These are phyloP conservation scores for Phytophthora sansomeana DNA, from an alignment of 352 stramenopile species.

Conservation along the genomic window DNA sequence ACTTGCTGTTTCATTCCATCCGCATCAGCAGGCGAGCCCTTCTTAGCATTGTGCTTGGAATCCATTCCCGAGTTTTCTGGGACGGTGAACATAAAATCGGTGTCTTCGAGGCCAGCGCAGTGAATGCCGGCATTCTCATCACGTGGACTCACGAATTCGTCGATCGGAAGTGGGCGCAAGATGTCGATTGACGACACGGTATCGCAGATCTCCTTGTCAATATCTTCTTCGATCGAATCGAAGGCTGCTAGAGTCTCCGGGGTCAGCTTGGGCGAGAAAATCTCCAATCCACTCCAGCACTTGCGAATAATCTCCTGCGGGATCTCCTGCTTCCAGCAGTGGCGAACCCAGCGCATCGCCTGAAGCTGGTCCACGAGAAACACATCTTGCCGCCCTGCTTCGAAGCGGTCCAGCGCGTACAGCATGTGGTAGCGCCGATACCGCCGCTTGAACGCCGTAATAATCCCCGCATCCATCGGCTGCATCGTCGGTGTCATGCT, in stretches of 20 bases:
- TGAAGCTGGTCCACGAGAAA: constrained; percentile 58
- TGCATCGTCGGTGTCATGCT: constrained; percentile 38
- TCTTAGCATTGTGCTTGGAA: constrained; percentile 34
- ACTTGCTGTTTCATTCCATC: constrained; percentile 24
- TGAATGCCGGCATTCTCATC: constrained; percentile 57
- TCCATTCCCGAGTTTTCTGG: constrained; percentile 31
- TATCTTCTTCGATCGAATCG: constrained; percentile 48
- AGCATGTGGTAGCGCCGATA: constrained; percentile 65
- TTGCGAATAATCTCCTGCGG: constrained; percentile 46
- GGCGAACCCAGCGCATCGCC: constrained; percentile 61
- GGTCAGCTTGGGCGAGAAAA: constrained; percentile 33
- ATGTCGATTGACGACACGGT: constrained; percentile 50
- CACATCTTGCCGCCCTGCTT: constrained; percentile 53
- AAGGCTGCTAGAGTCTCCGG: constrained; percentile 36
- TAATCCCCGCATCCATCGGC: constrained; percentile 52
- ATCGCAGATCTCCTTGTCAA: constrained; percentile 61
- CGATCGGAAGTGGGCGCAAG: constrained; percentile 49
- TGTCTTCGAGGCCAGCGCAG: constrained; percentile 51
- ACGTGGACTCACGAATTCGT: constrained; percentile 57
- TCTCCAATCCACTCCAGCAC: constrained; percentile 48
- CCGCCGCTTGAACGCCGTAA: constrained; percentile 58
- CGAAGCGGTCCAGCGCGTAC: constrained; percentile 60
- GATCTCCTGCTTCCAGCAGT: constrained; percentile 56
- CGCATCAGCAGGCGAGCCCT: constrained; percentile 26
- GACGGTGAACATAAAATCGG: constrained; percentile 53